These are phyloP conservation scores for Ustilago bromivora DNA, from an alignment of 1,284 basidiomycete species.

Conservation along the genomic window DNA sequence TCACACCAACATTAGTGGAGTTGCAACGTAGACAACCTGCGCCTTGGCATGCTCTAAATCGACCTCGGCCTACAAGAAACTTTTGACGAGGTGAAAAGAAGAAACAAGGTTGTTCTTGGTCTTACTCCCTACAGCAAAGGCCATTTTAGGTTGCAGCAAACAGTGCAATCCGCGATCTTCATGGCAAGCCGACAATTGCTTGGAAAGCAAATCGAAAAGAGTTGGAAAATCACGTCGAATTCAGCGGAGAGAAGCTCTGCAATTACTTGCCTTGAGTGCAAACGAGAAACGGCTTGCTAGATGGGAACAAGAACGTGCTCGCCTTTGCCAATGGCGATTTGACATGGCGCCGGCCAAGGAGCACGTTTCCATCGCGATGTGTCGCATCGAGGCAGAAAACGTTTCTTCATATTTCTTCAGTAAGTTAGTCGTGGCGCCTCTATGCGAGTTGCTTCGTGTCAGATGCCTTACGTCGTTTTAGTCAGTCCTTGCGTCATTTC, in stretches of 20 bases:
- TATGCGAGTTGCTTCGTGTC: not conserved
- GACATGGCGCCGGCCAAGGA: conserved; percentile 8
- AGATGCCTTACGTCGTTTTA: not conserved
- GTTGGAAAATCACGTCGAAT: not conserved
- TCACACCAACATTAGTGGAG: not conserved
- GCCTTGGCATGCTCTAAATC: not conserved
- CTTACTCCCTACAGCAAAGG: not conserved
- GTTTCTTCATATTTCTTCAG: not conserved
- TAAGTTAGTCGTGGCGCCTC: not conserved
- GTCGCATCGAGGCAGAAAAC: conserved; percentile 6
- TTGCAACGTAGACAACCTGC: not conserved
- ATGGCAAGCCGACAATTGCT: not conserved
- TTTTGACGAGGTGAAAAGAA: not conserved
- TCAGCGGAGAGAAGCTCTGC: not conserved
- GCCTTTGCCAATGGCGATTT: conserved; percentile 15
- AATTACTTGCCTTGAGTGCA: not conserved
- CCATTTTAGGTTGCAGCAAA: not conserved
- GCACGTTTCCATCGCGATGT: not conserved
- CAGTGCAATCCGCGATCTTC: conserved; percentile 2
- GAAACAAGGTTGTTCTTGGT: not conserved
- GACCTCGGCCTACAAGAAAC: not conserved
- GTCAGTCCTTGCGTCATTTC: not conserved
- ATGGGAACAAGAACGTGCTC: conserved; percentile 17
- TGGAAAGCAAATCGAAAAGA: not conserved
- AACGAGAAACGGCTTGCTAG: not conserved